Evolutionary conservation across 805 yeast species (phyloP).

Genomic region (Wickerhamiella kurtzmanii): DNA sequence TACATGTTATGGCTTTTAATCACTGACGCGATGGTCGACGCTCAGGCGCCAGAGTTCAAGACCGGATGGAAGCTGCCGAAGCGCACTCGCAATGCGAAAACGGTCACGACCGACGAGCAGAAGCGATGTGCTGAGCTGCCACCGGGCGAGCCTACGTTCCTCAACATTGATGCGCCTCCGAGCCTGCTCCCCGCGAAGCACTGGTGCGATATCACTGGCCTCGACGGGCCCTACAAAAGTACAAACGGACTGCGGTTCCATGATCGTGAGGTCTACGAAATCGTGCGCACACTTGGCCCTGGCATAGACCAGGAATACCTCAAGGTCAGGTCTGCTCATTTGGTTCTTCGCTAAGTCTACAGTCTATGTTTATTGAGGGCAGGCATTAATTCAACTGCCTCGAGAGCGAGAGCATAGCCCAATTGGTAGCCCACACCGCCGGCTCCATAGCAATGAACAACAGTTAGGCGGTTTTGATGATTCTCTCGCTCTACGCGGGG

Average conservation of each 20-base stretch:
- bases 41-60: constrained; percentile 39
- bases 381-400: constrained; percentile 24
- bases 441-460: constrained; percentile 66
- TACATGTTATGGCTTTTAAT: too few relatives aligned
- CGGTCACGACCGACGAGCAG: constrained; percentile 63
- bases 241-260: constrained; percentile 67
- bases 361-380: too few relatives aligned
- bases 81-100: constrained; percentile 62
- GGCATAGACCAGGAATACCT: constrained; percentile 90
- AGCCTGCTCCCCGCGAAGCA: constrained; percentile 65
- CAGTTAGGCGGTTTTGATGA: constrained; percentile 26
- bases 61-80: constrained; percentile 40
- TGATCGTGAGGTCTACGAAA: constrained; percentile 71
- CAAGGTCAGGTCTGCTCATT: constrained; percentile 77
- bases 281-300: constrained; percentile 62
- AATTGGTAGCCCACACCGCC: constrained; percentile 71
- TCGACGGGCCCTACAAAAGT: constrained; percentile 60
- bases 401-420: constrained; percentile 50
- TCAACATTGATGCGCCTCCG: constrained; percentile 73
- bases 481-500: constrained; percentile 49
- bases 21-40: neutral
- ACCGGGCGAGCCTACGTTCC: constrained; percentile 43
- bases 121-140: constrained; percentile 40
- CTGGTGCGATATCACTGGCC: constrained; percentile 89
- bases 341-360: constrained; percentile 45